Evolutionary conservation across 805 yeast genomes (phyloP).

Genomic region (Candida wancherniae): DNA sequence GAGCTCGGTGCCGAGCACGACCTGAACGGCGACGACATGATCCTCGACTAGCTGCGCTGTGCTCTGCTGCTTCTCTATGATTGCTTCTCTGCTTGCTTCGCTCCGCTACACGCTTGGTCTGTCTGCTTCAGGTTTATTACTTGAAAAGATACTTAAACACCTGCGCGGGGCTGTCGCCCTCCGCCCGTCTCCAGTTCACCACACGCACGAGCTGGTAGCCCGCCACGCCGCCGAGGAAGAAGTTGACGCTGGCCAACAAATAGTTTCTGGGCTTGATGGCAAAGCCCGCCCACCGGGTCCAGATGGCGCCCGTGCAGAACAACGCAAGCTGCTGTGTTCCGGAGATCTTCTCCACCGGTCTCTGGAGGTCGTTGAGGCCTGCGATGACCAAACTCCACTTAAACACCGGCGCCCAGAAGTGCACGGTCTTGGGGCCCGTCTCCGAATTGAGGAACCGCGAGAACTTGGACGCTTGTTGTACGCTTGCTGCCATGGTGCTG

Average conservation of each 20-base stretch:
- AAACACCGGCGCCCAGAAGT: slow-evolving; percentile 75
- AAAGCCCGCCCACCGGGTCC: slow-evolving; percentile 96
- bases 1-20: too few relatives aligned
- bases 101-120: too few relatives aligned
- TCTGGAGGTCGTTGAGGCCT: slow-evolving; percentile 76
- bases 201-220: slow-evolving; percentile 77
- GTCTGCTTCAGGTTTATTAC: too few relatives aligned
- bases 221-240: slow-evolving; percentile 88
- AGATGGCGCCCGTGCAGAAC: slow-evolving; percentile 85
- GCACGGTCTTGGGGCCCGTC: slow-evolving; percentile 96
- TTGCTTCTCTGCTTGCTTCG: too few relatives aligned
- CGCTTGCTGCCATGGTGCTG: slow-evolving; percentile 23
- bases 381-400: slow-evolving; percentile 91
- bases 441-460: slow-evolving; percentile 72
- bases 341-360: slow-evolving; percentile 89
- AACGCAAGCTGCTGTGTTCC: slow-evolving; percentile 88
- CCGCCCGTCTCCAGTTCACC: slow-evolving; percentile 53
- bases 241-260: slow-evolving; percentile 87
- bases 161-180: slow-evolving; percentile 60
- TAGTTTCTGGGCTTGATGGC: slow-evolving; percentile 86
- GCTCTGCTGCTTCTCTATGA: too few relatives aligned
- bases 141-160: slow-evolving; percentile 54
- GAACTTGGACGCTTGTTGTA: slow-evolving; percentile 49
- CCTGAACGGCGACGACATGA: slow-evolving; percentile 1
- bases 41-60: slow-evolving; percentile 1